Percentiles rank a stretch among this genome's conserved stretches.
Evolutionary conservation across 2,329 filamentous ascomycete species (phyloP).

Genomic region (Drechslerella stenobrocha): DNA sequence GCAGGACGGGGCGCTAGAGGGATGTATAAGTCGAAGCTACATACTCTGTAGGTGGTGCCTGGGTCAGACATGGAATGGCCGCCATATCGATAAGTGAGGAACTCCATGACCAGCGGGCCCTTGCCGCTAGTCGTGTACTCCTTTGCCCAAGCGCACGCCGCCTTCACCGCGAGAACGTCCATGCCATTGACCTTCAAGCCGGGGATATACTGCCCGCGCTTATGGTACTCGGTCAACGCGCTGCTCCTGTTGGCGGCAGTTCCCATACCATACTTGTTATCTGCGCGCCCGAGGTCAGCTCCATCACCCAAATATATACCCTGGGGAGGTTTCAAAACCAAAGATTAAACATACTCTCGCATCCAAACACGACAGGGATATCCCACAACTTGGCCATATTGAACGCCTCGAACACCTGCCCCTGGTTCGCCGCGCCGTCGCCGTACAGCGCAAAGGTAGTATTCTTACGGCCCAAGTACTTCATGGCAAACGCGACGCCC

Average conservation of each 20-base stretch:
- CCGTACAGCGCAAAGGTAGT: conserved; percentile 89
- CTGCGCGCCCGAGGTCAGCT: conserved; percentile 58
- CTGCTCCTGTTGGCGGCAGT: conserved; percentile 92
- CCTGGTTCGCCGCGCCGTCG: conserved; percentile 98
- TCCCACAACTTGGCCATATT: conserved; percentile 99
- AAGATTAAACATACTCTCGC: conserved; percentile 74
- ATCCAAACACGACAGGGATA: conserved; percentile 90
- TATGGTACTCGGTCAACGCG: conserved; percentile 98
- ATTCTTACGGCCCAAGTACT: conserved; percentile 86
- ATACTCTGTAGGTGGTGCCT: conserved; percentile 87
- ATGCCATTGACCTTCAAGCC: conserved; percentile 99
- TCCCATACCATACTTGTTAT: conserved; percentile 99
- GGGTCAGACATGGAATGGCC: conserved; percentile 99
- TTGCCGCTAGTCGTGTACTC: conserved; percentile 80
- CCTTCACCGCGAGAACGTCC: conserved; percentile 97
- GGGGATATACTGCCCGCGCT: conserved; percentile 99
- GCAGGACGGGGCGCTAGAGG: not conserved
- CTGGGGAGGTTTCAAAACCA: not conserved
- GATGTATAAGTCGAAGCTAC: conserved; percentile 52
- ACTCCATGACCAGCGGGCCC: conserved; percentile 94
- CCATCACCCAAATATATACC: conserved; percentile 50
- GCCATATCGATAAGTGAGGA: conserved; percentile 98
- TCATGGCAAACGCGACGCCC: conserved; percentile 93
- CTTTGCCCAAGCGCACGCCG: conserved; percentile 91
- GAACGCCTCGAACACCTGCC: conserved; percentile 99